Conservation (phyloP, 495 filamentous ascomycete species). For the Aspergillus egyptiacus region DNA sequence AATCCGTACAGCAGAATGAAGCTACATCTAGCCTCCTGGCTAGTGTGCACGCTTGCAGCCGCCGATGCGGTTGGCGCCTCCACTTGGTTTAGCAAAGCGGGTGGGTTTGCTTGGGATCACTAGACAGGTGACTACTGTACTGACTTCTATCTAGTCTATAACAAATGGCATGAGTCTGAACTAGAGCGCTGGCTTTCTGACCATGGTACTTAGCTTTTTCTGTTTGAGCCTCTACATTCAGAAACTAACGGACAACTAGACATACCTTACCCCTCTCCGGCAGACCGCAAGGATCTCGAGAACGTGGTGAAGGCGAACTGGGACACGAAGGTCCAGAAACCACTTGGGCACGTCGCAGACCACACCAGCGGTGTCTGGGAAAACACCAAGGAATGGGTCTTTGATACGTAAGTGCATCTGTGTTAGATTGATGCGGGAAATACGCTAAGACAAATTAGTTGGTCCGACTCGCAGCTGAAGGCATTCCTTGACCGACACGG, state of each 20-base stretch:
- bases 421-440: background rate
- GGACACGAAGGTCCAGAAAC: constrained; percentile 60
- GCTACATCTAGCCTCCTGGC: constrained; percentile 58
- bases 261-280: constrained; percentile 74
- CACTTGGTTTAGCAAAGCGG: constrained; percentile 77
- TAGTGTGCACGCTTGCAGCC: constrained; percentile 64
- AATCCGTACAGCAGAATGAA: constrained; percentile 55
- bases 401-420: constrained; percentile 67
- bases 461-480: constrained; percentile 84
- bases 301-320: constrained; percentile 84
- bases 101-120: constrained; percentile 41
- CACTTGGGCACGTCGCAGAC: constrained; percentile 72
- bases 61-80: constrained; percentile 61
- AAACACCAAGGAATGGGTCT: constrained; percentile 82
- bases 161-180: constrained; percentile 98
- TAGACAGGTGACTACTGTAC: background rate
- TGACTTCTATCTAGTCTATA: constrained; percentile 61
- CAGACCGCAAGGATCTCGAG: constrained; percentile 83
- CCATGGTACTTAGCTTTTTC: constrained; percentile 42
- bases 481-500: constrained; percentile 83
- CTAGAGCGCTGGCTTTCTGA: constrained; percentile 96
- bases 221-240: background rate
- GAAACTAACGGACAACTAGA: constrained; percentile 36
- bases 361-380: constrained; percentile 62
- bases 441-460: constrained; percentile 43